Percentiles rank a stretch among this genome's conserved stretches.
phyloP scores from a whole-genome alignment of 805 yeast species.

The Yarrowia alimentaria region DNA sequence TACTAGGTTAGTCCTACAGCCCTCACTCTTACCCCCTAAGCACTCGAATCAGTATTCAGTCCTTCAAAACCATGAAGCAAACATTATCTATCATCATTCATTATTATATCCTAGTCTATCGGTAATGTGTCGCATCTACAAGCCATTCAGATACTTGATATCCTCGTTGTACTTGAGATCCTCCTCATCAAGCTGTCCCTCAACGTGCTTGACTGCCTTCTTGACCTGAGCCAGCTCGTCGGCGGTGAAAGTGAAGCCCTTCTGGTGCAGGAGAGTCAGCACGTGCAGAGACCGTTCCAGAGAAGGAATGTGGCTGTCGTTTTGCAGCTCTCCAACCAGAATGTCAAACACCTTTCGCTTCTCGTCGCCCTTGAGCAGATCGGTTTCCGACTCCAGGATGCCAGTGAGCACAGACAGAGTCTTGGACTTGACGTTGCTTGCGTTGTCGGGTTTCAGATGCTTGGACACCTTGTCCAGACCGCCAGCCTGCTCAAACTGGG shows the following conservation, averaged over 20 bases:
- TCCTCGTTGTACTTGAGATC: constrained; percentile 28
- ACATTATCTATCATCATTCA: no score
- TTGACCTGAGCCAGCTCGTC: constrained; percentile 5
- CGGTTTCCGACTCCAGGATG: constrained; percentile 33
- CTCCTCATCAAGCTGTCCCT: constrained; percentile 17
- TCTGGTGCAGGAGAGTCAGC: constrained; percentile 27
- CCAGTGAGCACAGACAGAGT: constrained; percentile 32
- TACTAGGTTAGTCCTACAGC: no score
- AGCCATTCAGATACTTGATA: constrained; percentile 21
- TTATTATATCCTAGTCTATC: no score
- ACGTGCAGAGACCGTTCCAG: constrained; percentile 39
- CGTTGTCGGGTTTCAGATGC: constrained; percentile 31
- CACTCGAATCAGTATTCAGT: no score
- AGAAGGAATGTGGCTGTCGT: constrained; percentile 35
- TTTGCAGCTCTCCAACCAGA: constrained; percentile 29
- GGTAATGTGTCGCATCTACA: constrained; percentile 3
- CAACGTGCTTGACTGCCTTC: constrained; percentile 8
- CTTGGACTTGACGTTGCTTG: constrained; percentile 28
- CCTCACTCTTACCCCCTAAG: no score
- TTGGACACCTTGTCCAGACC: constrained; percentile 62
- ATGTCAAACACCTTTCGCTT: constrained; percentile 27
- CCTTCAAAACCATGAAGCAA: no score
- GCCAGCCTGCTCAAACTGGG: constrained; percentile 50
- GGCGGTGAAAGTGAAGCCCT: constrained; percentile 30
- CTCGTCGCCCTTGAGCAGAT: constrained; percentile 29